Conservation (phyloP, 495 filamentous ascomycete species). For the Penicillium coprophilum region DNA sequence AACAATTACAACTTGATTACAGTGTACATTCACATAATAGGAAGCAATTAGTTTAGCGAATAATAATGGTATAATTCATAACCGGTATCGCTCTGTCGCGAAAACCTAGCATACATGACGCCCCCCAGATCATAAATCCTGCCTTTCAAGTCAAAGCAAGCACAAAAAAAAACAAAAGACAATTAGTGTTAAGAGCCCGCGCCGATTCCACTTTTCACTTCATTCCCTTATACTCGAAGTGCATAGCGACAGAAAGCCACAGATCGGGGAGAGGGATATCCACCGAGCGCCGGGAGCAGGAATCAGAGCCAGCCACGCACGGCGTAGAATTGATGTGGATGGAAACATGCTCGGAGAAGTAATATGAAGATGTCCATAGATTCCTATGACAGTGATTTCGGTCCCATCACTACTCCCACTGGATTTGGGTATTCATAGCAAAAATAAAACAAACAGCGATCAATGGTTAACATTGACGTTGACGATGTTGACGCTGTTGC, state of each 20-base stretch:
- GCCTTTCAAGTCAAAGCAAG: slow-evolving; percentile 9
- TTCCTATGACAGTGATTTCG: slow-evolving; percentile 4
- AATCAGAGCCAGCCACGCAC: slow-evolving; percentile 25
- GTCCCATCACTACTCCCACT: background rate
- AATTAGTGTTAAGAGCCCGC: slow-evolving; percentile 5
- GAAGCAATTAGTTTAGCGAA: background rate
- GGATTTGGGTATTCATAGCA: background rate
- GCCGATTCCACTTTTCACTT: background rate
- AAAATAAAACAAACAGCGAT: background rate
- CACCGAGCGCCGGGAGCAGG: slow-evolving; percentile 9
- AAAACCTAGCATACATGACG: slow-evolving; percentile 7
- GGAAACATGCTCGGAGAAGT: slow-evolving; percentile 30
- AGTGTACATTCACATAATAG: background rate
- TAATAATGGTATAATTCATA: slow-evolving; percentile 9
- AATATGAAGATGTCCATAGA: slow-evolving; percentile 18
- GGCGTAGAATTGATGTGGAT: slow-evolving; percentile 22
- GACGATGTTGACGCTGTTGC: slow-evolving; percentile 33
- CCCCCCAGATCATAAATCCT: slow-evolving; percentile 10
- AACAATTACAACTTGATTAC: background rate
- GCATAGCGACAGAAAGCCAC: background rate
- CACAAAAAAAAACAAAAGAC: background rate
- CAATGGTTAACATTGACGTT: slow-evolving; percentile 21
- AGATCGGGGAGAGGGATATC: background rate
- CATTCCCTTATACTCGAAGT: background rate
- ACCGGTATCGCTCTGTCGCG: slow-evolving; percentile 1